Conservation (phyloP, 2,329 filamentous ascomycete species). For the Colletotrichum cereale region DNA sequence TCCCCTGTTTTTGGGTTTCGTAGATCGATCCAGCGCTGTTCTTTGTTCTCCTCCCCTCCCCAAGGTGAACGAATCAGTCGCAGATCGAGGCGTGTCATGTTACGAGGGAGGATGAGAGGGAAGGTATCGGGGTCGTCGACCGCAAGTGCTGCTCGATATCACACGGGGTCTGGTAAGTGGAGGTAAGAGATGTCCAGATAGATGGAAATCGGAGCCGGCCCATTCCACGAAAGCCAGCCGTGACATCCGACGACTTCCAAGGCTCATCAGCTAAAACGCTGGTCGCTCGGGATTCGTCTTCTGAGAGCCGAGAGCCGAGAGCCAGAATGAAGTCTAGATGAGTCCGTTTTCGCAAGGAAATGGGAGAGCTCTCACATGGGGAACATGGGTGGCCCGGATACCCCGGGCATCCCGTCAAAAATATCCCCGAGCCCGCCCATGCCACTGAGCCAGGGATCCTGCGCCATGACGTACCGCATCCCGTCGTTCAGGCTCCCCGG, state of each 20-base stretch:
- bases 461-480: slow-evolving; percentile 51
- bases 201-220: neutral
- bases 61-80: no score
- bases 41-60: no score
- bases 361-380: slow-evolving; percentile 45
- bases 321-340: neutral
- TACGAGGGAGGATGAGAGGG: neutral
- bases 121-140: neutral
- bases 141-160: neutral
- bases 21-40: neutral
- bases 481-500: slow-evolving; percentile 43
- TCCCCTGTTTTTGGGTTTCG: neutral
- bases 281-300: neutral
- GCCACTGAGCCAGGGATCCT: slow-evolving; percentile 57
- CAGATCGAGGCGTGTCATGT: neutral
- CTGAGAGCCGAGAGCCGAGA: neutral
- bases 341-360: neutral
- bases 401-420: slow-evolving; percentile 52
- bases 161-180: neutral
- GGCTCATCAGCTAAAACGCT: no score
- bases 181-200: neutral
- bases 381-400: slow-evolving; percentile 47
- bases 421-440: slow-evolving; percentile 48
- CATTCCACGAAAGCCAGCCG: neutral
- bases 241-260: neutral